Conservation (phyloP, 768 basidiomycete genomes). For the Phaeotremella fagi region DNA sequence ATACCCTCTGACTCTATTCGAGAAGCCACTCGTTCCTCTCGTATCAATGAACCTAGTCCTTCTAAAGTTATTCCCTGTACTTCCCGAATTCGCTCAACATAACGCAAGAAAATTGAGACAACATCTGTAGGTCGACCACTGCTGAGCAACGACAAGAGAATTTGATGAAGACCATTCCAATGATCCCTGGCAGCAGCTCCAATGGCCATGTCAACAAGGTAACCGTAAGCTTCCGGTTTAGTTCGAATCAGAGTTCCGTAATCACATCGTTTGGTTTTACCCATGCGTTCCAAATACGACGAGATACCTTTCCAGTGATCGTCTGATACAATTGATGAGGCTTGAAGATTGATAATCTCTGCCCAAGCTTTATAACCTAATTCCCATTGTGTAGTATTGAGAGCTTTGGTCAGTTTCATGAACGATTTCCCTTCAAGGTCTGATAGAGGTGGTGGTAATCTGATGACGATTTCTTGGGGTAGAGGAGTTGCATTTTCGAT, state of each 20-base stretch:
- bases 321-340: background rate
- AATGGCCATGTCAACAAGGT: constrained; percentile 8
- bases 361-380: background rate
- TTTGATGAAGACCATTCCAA: constrained; percentile 3
- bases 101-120: constrained; percentile 1
- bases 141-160: constrained; percentile 12
- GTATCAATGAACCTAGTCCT: constrained; percentile 9
- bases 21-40: constrained; percentile 10
- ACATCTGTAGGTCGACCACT: constrained; percentile 9
- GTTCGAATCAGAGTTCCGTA: background rate
- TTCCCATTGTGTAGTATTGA: background rate
- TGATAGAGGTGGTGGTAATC: background rate
- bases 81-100: constrained; percentile 5
- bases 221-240: constrained; percentile 3
- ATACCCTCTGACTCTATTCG: constrained; percentile 11
- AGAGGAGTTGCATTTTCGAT: too few relatives aligned
- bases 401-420: background rate
- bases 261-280: background rate
- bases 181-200: constrained; percentile 14
- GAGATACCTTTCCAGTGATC: background rate
- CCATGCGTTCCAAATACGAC: background rate
- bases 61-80: constrained; percentile 15
- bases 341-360: background rate
- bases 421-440: background rate
- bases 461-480: too few relatives aligned